Evolutionary conservation across 371 early-diverging fungal genomes (phyloP), one percentile per base, ranked within the genome.

Genomic region (Sporodiniella umbellata): DNA sequence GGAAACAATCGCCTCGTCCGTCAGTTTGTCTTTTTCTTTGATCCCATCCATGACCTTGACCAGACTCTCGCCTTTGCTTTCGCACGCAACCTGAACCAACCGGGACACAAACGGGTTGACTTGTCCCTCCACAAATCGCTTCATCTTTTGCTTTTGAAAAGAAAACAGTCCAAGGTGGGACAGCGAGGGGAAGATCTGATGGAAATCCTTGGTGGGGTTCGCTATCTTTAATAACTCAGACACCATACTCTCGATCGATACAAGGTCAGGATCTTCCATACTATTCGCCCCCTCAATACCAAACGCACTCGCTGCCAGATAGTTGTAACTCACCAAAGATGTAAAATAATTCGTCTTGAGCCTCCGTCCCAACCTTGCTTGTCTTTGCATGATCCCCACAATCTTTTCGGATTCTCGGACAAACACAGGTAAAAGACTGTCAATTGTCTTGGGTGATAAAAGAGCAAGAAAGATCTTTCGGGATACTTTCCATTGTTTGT

Each of bases 401-500:
- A 19, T 8, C 1, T 12, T 19, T 8, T 46, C 38, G 25, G 50
- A 50, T 12, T 60, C 60, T 3, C 31, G 6, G 33, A 49, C n/a
- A 5, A 37, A 6, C 17, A 37, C 17, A 37, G 6, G 11, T 11
- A 17, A 37, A 6, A 37, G 15, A 37, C 37, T 37, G 5, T 37
- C 37, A 5, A 37, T 15, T 19, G 58, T 47, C 22, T 42, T 44
- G 1, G 51, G 48, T 0, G 58, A 51, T 0, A 58, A 18, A 8
- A 52, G 37, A 1, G 35, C n/a, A 8, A 48, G 17, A 18, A 52
- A n/a, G 12, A 45, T 38, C 11, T 33, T 37, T n/a, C 58, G 52
- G 12, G 51, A 30, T 12, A 50, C 49, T 25, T 57, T 49, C 62
- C 62, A 53, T 12, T 35, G 33, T 12, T 26, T 38, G 22, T 17